These are phyloP conservation scores for Zangia roseola DNA, from an alignment of 768 basidiomycete species.

Conservation along the genomic window DNA sequence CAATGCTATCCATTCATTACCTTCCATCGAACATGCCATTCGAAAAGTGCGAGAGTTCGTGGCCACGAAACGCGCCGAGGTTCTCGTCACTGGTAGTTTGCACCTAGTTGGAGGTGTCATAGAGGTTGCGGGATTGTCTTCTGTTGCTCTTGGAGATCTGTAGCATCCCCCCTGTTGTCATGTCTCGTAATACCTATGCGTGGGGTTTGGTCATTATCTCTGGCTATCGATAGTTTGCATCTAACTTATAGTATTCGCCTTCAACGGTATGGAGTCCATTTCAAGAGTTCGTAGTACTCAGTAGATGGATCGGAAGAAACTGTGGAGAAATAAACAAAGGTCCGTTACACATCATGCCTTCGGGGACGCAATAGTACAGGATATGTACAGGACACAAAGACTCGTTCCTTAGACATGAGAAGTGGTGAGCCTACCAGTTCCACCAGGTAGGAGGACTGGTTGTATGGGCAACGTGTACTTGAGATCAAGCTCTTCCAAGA, in stretches of 20 bases:
- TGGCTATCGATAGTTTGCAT: conserved; percentile 1
- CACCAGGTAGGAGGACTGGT: conserved; percentile 55
- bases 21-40: conserved; percentile 91
- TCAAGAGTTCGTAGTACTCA: background rate
- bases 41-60: conserved; percentile 51
- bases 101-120: conserved; percentile 94
- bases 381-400: background rate
- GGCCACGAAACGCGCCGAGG: conserved; percentile 39
- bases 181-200: background rate
- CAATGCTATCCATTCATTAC: conserved; percentile 70
- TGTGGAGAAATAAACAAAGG: background rate
- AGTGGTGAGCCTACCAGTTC: background rate
- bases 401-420: background rate
- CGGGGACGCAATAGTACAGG: background rate
- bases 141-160: conserved; percentile 53
- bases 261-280: conserved; percentile 30
- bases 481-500: conserved; percentile 74
- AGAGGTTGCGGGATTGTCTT: conserved; percentile 83
- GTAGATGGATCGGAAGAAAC: background rate
- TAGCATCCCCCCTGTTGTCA: background rate
- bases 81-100: conserved; percentile 90
- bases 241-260: conserved; percentile 25
- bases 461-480: conserved; percentile 71
- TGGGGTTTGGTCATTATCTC: conserved; percentile 1
- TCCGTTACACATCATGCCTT: background rate